Evolutionary conservation across 495 filamentous ascomycete species (phyloP).

Genomic region (Cenococcum geophilum): DNA sequence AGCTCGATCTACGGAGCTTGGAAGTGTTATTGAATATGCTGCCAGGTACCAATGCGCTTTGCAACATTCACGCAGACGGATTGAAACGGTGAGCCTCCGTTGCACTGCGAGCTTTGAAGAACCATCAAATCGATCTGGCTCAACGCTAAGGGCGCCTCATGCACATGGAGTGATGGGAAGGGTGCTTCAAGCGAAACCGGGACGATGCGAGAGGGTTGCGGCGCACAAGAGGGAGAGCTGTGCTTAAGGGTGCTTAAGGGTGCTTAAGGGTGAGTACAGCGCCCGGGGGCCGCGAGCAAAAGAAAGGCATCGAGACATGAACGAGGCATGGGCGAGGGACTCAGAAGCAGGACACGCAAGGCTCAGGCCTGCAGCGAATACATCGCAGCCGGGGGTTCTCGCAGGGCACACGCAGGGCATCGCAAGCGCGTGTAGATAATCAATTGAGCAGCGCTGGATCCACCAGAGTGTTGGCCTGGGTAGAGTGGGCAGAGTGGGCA

Average conservation of each 20-base stretch:
- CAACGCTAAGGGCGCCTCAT: conserved; percentile 33
- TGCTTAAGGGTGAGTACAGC: conserved; percentile 9
- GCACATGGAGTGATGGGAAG: conserved; percentile 30
- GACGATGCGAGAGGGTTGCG: conserved; percentile 18
- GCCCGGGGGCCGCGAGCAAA: conserved; percentile 20
- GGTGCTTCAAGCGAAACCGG: conserved; percentile 29
- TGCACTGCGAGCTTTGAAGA: conserved; percentile 20
- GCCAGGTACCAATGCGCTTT: conserved; percentile 29
- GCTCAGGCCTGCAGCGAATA: not conserved
- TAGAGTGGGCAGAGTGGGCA: not conserved
- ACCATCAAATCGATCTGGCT: conserved; percentile 22
- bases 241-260: no score
- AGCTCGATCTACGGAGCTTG: conserved; percentile 24
- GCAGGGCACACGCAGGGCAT: not conserved
- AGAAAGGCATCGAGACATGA: conserved; percentile 13
- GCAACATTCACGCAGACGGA: conserved; percentile 24
- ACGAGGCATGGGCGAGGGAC: not conserved
- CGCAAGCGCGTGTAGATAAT: no score
- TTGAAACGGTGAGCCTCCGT: conserved; percentile 29
- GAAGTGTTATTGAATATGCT: conserved; percentile 19
- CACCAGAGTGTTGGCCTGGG: not conserved
- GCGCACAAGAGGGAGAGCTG: conserved; percentile 28
- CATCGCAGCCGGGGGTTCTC: not conserved
- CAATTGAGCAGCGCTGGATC: not conserved
- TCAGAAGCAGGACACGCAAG: no score